Base-by-base conservation (phyloP, 495 filamentous ascomycete genomes). In the Amphirosellinia nigrospora region DNA sequence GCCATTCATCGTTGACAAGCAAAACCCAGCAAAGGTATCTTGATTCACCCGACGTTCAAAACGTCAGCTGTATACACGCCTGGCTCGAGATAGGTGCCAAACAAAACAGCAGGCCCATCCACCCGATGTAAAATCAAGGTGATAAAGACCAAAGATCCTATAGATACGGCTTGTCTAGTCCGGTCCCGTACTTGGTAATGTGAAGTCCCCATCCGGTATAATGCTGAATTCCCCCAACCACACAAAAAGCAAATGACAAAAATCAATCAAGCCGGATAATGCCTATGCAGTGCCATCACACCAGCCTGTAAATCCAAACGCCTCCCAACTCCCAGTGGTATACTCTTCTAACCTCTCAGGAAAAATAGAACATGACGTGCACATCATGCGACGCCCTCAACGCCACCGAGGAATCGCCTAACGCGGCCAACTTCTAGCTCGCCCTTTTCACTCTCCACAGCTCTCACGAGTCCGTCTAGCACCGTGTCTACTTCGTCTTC, bases 391-490 rank as follows among this genome's bases (percentile, higher is more conserved):
- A 53, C 50, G 13, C 28, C 32, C 56, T 92, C 91, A 13, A 94
- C 90, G 65, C 90, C 90, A 30, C 88, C 87, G 70, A 95, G 78
- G 75, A 95, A 94, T 59, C 92, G 86, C 75, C 87, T 82, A 32
- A 94, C 89, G 38, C 92, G 81, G 26, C 85, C 86, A 30, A 92
- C 85, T 74, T 94, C 92, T 4, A 91, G 82, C 53, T 89, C 89
- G 4, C 85, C 86, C 50, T 85, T 84, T 73, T 95, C 92, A 72
- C 89, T 92, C 78, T 93, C 90, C 10, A 95, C 89, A 16, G 93
- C 93, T 58, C 84, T 79, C 50, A 90, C 81, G 34, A 95, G 76
- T 11, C 82, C 85, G 66, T 87, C 87, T 2, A 93, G 71, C 61
- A 88, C 75, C n/a, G 79, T 81, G 65, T 94, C 93, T 1, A 94